These are phyloP conservation scores for Boletus edulis DNA, from an alignment of 768 basidiomycete genomes.

Conservation along the genomic window DNA sequence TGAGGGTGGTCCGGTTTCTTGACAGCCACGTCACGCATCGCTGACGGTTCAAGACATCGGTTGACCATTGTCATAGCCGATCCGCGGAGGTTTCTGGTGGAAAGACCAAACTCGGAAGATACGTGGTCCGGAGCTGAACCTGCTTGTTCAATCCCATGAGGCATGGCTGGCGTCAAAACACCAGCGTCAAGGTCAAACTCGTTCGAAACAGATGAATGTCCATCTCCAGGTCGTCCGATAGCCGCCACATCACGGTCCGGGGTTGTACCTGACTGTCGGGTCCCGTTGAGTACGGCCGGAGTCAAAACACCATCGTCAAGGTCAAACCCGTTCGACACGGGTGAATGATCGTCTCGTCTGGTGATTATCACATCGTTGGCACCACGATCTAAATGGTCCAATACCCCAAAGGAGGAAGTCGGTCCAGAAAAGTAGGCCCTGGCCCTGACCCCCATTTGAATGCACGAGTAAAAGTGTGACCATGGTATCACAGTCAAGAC, in stretches of 20 bases:
- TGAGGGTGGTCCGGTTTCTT: background rate
- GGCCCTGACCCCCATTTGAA: background rate
- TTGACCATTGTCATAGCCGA: background rate
- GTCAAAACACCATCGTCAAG: background rate
- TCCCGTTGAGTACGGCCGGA: background rate
- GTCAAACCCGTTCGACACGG: background rate
- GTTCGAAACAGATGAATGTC: background rate
- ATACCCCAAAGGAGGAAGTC: background rate
- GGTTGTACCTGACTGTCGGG: background rate
- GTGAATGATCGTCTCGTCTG: background rate
- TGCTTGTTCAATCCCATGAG: background rate
- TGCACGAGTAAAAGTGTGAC: background rate
- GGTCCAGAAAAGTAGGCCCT: background rate
- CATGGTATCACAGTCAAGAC: background rate
- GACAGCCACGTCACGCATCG: background rate
- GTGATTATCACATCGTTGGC: background rate
- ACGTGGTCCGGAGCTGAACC: background rate
- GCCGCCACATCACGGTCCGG: background rate
- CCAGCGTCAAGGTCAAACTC: background rate
- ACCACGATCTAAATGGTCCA: background rate
- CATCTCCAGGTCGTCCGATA: background rate
- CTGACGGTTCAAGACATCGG: background rate
- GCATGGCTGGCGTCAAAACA: background rate
- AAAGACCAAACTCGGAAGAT: too few relatives aligned
- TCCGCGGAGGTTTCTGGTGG: background rate